Base-by-base conservation (phyloP, 2,329 filamentous ascomycete species). In the Tolypocladium ovalisporum region DNA sequence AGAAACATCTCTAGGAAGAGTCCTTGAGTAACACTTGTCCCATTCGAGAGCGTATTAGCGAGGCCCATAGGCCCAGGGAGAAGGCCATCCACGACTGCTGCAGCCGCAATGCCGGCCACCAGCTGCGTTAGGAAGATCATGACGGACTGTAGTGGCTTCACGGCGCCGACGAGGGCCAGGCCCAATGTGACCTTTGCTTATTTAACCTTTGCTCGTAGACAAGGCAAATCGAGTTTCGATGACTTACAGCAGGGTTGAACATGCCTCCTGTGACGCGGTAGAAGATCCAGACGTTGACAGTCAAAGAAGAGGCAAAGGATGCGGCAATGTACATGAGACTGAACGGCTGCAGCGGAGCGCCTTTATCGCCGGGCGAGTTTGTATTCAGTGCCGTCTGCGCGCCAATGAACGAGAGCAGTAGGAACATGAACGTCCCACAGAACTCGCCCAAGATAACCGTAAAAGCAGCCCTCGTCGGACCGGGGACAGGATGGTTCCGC, bases 161-260 rank as follows among this genome's bases (percentile, higher is more conserved):
- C 88, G 62, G 91, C 89, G 13, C 85, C 86, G 4, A 90, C 73
- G 0, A 87, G 87, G n/a, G 78, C 75, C 24, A 87, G 76, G 1
- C 78, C 82, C 0, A 87, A 68, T 0, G 84, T 84, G n/a, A 78
- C 73, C 75, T 77, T 39, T 37, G 8, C 40, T 42, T 10, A 42
- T n/a, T 40, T 2, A 42, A 4, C 8, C 40, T 13, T n/a, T 42
- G 40, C 40, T 15, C 40, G 32, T 6, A 6, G 40, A 42, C 40
- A 5, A 22, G 19, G n/a, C 19, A 42, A 22, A 42, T 13, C n/a
- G 3, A 52, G 56, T n/a, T 56, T 5, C 17, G 6, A 36, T 52
- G n/a, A 69, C 73, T 68, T 67, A 79, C 77, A 51, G 74, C 77
- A 19, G 77, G 77, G 62, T 80, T 80, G 59, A 80, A 79, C 66